A percentile compares a stretch with the other conserved stretches of the same genome.
phyloP scores from a whole-genome alignment of 495 filamentous ascomycete species.

The Tuber microsphaerosporum region DNA sequence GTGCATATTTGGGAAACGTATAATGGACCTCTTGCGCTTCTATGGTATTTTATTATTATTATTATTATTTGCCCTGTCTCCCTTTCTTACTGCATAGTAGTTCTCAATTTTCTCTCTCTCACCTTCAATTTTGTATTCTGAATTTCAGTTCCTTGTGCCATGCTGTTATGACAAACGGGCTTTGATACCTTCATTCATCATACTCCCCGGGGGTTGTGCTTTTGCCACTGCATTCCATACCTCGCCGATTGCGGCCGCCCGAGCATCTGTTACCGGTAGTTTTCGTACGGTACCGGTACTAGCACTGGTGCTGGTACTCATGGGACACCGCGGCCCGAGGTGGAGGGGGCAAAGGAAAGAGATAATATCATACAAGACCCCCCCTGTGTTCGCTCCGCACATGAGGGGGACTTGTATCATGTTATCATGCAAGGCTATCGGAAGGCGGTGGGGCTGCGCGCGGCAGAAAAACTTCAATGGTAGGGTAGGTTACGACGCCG shows the following conservation, averaged over 20 bases:
- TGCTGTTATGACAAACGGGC: not conserved
- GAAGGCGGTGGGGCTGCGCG: not conserved
- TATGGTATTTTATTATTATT: not conserved
- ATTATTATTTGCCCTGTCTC: too few species aligned
- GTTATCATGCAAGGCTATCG: not conserved
- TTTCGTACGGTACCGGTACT: not conserved
- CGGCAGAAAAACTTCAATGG: too few species aligned
- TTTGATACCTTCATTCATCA: not conserved
- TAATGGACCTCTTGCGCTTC: too few species aligned
- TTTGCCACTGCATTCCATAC: not conserved
- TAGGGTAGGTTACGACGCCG: not conserved
- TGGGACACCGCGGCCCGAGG: conserved; percentile 20
- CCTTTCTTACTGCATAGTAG: too few species aligned
- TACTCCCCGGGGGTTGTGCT: not conserved
- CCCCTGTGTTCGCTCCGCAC: too few species aligned
- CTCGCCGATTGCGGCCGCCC: not conserved
- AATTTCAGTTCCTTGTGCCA: not conserved
- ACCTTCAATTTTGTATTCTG: not conserved
- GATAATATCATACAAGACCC: not conserved
- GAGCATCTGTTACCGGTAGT: not conserved
- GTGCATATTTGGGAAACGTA: not conserved
- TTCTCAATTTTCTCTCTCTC: not conserved
- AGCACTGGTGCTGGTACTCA: not conserved
- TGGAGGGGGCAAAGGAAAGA: conserved; percentile 20
- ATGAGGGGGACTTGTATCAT: too few species aligned